Conservation (phyloP, 345 rosid species). For the Clarkia xantiana region DNA sequence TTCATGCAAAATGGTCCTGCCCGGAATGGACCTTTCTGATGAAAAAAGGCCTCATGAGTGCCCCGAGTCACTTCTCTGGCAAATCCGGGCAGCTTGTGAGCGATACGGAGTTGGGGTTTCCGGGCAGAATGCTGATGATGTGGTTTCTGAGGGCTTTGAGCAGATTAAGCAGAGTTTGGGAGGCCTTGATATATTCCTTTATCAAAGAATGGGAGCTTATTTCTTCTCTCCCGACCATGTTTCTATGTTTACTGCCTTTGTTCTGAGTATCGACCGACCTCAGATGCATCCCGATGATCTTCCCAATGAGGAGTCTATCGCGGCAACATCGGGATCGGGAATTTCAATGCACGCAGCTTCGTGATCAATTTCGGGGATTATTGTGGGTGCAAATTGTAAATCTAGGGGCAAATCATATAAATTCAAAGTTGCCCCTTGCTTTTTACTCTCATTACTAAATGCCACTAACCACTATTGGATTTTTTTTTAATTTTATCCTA, state of each 20-base stretch:
- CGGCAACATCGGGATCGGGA: conserved; percentile 16
- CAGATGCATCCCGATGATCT: conserved; percentile 42
- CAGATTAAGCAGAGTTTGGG: conserved; percentile 45
- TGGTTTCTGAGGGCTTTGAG: conserved; percentile 33
- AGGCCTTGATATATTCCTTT: conserved; percentile 37
- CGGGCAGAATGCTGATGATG: conserved; percentile 50
- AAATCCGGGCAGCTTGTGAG: conserved; percentile 48
- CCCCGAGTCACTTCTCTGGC: conserved; percentile 47
- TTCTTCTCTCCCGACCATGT: conserved; percentile 96
- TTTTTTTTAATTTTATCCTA: no score
- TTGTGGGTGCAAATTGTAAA: no score
- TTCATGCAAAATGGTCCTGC: conserved; percentile 71
- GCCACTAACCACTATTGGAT: no score
- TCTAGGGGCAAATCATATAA: no score
- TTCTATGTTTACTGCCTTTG: conserved; percentile 56
- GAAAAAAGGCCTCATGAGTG: conserved; percentile 31
- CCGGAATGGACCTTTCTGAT: conserved; percentile 76
- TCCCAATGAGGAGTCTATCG: conserved; percentile 5
- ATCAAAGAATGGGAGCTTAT: conserved; percentile 92
- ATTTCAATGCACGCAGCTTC: conserved; percentile 29
- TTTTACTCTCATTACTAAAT: no score
- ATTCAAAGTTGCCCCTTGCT: no score
- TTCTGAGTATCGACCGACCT: conserved; percentile 40
- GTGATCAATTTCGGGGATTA: no score
- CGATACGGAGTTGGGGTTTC: conserved; percentile 45